phyloP scores from a whole-genome alignment of 2,329 filamentous ascomycete genomes.

The Teratosphaeria destructans region DNA sequence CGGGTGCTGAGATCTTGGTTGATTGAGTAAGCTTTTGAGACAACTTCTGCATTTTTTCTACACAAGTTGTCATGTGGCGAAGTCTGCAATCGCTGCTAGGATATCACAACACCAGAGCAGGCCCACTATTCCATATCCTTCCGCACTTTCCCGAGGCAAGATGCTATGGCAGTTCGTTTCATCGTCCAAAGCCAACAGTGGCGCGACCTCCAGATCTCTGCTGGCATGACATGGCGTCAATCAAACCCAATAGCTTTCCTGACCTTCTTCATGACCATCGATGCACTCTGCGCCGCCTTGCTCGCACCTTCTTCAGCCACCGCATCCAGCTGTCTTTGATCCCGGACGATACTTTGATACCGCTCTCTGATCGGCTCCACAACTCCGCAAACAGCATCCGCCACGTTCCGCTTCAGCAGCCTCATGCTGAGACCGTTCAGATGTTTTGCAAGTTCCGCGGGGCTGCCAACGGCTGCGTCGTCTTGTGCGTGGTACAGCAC shows the following conservation, averaged over 20 bases:
- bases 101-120: too few relatives aligned
- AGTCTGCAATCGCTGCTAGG: too few relatives aligned
- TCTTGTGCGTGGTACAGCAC: conserved; percentile 54
- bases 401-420: conserved; percentile 54
- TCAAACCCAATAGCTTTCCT: conserved; percentile 33
- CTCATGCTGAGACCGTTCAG: conserved; percentile 39
- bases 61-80: too few relatives aligned
- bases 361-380: conserved; percentile 46
- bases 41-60: too few relatives aligned
- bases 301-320: conserved; percentile 46
- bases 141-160: too few relatives aligned
- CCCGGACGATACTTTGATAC: conserved; percentile 44
- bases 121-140: too few relatives aligned
- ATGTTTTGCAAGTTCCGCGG: conserved; percentile 35
- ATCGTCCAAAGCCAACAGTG: neutral
- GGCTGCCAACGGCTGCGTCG: conserved; percentile 23
- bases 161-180: neutral
- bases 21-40: too few relatives aligned
- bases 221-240: conserved; percentile 4
- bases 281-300: conserved; percentile 53
- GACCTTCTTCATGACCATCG: conserved; percentile 37
- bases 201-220: neutral
- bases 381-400: conserved; percentile 44
- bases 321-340: conserved; percentile 45
- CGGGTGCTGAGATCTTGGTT: too few relatives aligned